Evolutionary conservation across 306 rosid genomes (phyloP).

Genomic region (Rosa persica): DNA sequence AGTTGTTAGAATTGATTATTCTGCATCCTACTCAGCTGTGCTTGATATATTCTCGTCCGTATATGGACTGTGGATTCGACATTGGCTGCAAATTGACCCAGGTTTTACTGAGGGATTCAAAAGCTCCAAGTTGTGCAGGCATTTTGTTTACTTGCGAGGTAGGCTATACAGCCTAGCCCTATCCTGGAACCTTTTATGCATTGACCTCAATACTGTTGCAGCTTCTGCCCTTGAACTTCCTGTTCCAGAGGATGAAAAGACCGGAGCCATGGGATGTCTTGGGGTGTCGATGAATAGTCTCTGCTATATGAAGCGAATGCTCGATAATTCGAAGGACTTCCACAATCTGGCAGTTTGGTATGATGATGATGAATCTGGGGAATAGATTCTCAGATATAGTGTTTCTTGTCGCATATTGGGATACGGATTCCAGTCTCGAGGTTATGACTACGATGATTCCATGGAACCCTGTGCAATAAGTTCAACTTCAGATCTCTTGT

Average conservation of each 20-base stretch:
- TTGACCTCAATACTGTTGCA: not conserved
- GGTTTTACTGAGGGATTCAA: not conserved
- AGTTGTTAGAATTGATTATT: constrained; percentile 3
- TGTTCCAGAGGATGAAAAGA: not conserved
- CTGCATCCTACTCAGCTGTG: not conserved
- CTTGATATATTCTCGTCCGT: constrained; percentile 2
- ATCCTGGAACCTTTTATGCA: not conserved
- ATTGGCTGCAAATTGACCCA: not conserved
- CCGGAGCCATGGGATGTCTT: constrained; percentile 4
- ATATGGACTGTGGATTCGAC: constrained; percentile 4
- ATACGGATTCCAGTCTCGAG: not conserved
- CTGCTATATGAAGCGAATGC: not conserved
- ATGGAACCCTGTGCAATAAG: not conserved
- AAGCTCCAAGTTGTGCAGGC: not conserved
- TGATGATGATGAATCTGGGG: not conserved
- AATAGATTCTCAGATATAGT: not conserved
- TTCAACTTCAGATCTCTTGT: not conserved
- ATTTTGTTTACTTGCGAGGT: not conserved
- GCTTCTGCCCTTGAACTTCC: not conserved
- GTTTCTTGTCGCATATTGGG: not conserved
- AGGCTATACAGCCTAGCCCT: not conserved
- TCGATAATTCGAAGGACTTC: not conserved
- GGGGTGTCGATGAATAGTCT: not conserved
- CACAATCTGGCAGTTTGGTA: not conserved
- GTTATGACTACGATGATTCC: not conserved